A percentile compares a stretch with the other conserved stretches of the same genome.
These are phyloP conservation scores for Mesembryanthemum crystallinum DNA, from an alignment of 148 eudicot species.

Conservation along the genomic window DNA sequence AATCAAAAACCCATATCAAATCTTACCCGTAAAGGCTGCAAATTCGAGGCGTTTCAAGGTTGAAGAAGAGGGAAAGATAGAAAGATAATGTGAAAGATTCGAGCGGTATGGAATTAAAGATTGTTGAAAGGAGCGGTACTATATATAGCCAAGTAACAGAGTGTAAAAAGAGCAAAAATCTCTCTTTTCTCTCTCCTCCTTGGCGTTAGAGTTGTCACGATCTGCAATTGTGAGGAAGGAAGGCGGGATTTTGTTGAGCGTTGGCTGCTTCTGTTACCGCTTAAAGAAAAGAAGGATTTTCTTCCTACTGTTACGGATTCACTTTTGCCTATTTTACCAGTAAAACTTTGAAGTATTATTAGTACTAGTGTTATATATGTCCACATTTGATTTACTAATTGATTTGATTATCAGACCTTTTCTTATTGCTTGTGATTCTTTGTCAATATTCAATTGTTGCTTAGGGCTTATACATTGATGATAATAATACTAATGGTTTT, in stretches of 20 bases:
- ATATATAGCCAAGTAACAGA: slow-evolving; percentile 19
- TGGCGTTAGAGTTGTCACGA: too few species aligned
- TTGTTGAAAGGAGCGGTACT: not conserved
- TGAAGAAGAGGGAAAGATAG: slow-evolving; percentile 4
- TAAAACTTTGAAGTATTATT: not conserved
- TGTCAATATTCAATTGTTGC: too few species aligned
- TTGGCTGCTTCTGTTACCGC: not conserved
- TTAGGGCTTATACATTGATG: too few species aligned
- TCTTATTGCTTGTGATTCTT: too few species aligned
- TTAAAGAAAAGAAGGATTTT: not conserved
- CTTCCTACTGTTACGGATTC: not conserved
- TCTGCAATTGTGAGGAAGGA: too few species aligned
- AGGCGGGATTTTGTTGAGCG: not conserved
- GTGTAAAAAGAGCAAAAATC: slow-evolving; percentile 3
- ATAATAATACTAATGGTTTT: too few species aligned
- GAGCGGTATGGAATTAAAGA: slow-evolving; percentile 3
- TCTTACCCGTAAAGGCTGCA: not conserved
- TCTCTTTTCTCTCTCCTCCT: slow-evolving; percentile 12
- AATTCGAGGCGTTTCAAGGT: not conserved
- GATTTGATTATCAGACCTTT: too few species aligned
- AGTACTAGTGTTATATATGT: too few species aligned
- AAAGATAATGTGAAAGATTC: not conserved
- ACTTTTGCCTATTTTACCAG: not conserved
- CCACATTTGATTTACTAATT: not conserved
- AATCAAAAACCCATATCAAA: slow-evolving; percentile 14